Percentiles rank a stretch among this genome's conserved stretches.
These are phyloP conservation scores for Paraurostyla sp. DNA, from an alignment of 73 alveolate genomes.

Conservation along the genomic window DNA sequence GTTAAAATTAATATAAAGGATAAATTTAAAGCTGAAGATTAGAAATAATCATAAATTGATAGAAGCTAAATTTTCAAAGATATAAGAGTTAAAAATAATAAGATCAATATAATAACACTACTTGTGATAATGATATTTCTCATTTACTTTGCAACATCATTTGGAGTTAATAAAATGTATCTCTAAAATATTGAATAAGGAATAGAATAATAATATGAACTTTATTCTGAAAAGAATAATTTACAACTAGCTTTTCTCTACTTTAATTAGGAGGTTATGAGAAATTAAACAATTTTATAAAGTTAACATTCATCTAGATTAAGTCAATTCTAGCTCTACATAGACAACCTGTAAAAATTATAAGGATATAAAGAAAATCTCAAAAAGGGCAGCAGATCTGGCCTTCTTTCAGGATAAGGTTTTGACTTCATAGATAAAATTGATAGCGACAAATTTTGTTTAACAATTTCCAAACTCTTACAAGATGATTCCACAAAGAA, in stretches of 20 bases:
- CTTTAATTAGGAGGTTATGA: neutral
- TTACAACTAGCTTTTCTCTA: neutral
- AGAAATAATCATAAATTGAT: neutral
- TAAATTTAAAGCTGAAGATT: neutral
- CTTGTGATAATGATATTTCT: neutral
- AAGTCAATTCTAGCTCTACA: neutral
- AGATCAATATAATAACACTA: slow-evolving; percentile 24
- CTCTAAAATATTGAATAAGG: neutral
- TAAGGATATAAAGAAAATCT: neutral
- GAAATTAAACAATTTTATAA: neutral
- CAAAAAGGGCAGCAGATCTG: neutral
- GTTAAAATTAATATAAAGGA: no score
- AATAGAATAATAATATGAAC: neutral
- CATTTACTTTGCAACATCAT: slow-evolving; percentile 15
- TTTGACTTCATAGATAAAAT: neutral
- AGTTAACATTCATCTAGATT: neutral
- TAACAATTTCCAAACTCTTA: neutral
- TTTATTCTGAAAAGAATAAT: neutral
- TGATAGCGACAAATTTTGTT: slow-evolving; percentile 24
- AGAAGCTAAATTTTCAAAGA: slow-evolving; percentile 44
- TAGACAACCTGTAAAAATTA: neutral
- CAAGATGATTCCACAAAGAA: neutral
- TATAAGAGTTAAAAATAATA: slow-evolving; percentile 8
- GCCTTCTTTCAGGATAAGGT: neutral
- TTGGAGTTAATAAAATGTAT: neutral